Base-by-base conservation (phyloP, 306 rosid genomes). In the Senna tora region DNA sequence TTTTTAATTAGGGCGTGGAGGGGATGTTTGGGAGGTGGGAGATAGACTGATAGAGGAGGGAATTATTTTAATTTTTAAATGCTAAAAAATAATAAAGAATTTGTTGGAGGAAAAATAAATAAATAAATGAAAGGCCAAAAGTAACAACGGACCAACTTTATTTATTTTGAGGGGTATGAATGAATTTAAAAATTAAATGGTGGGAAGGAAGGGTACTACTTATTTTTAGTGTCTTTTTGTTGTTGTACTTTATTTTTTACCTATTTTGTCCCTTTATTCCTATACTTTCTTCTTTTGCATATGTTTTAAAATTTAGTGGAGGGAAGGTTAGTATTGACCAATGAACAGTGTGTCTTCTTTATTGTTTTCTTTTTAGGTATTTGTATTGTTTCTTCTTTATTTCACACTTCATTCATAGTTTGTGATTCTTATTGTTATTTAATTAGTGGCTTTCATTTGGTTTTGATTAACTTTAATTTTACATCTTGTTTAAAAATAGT, bases 131-230 rank as follows among this genome's bases (percentile, higher is more conserved):
- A 20, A 49, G 69, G 22, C 33, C 55, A 34, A 19, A 55, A 67
- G 84, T 58, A 46, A 51, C 38, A 39, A 79, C 52, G 74, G 51
- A 79, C 50, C 51, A 43, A 53, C 72, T 71, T 81, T 57, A 49
- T 71, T 81, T 57, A 49, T 22, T 63, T 8, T 64, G 42, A 17
- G 53, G 79, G 8, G 28, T 25, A 30, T 39, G 74, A 68, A 30
- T 39, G 74, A 68, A 79, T 79, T 83, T 83, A 46, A 83, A 79
- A 76, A 32, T 62, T 70, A 16, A 49, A 63, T 67, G 87, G 87
- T 79, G 80, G 84, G 82, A 56, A 50, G n/a, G 33, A 10, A 51
- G 56, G 28, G 25, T 15, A 20, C 36, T 42, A 1, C 21, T 42
- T 43, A 6, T 9, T 61, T 61, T 58, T 45, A 0, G 20, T 73